Evolutionary conservation across 2,329 filamentous ascomycete species (phyloP).

Genomic region (Colletotrichum sp.): DNA sequence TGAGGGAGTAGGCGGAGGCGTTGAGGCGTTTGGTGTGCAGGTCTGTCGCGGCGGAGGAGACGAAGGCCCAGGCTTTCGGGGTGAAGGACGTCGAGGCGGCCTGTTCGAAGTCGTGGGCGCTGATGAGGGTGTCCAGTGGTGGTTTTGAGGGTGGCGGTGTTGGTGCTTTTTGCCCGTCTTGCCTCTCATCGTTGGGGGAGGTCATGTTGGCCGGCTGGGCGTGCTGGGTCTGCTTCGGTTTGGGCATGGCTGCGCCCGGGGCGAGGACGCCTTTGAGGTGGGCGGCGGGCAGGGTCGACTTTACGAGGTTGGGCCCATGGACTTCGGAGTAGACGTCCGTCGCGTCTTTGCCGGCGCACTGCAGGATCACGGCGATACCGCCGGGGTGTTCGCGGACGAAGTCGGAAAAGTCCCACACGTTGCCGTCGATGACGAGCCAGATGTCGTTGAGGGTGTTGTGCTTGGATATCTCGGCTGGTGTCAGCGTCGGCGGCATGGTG

Average conservation of each 20-base stretch:
- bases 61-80: constrained; percentile 73
- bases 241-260: neutral
- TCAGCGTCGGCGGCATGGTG: constrained; percentile 32
- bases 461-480: constrained; percentile 46
- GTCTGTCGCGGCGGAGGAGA: constrained; percentile 70
- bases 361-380: constrained; percentile 46
- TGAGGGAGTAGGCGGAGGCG: constrained; percentile 55
- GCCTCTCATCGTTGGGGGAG: neutral
- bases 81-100: constrained; percentile 60
- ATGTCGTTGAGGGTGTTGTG: constrained; percentile 55
- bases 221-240: neutral
- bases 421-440: constrained; percentile 71
- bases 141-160: constrained; percentile 37
- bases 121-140: constrained; percentile 60
- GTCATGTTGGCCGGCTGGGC: constrained; percentile 33
- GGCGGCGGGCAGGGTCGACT: constrained; percentile 44
- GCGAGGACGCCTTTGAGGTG: constrained; percentile 53
- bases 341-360: constrained; percentile 59
- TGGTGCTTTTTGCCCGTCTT: neutral
- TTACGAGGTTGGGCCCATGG: constrained; percentile 49
- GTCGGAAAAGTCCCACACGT: constrained; percentile 70
- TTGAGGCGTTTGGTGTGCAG: constrained; percentile 63
- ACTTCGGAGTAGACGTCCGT: constrained; percentile 57
- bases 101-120: constrained; percentile 63
- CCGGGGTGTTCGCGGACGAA: constrained; percentile 56